phyloP scores from a whole-genome alignment of 495 filamentous ascomycete species.

The Podospora comata region DNA sequence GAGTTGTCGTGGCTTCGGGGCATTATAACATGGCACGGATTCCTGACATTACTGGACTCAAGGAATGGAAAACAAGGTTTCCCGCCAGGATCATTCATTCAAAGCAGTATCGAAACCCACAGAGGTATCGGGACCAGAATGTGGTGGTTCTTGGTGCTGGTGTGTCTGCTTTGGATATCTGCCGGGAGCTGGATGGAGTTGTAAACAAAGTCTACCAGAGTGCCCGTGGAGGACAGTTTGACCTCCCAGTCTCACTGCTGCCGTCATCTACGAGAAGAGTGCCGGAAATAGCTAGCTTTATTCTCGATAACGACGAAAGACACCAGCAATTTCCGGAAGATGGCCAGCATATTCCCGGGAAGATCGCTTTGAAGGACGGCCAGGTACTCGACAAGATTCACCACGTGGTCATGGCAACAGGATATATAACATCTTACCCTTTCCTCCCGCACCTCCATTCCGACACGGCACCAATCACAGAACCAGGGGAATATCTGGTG shows the following conservation, averaged over 20 bases:
- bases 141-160: slow-evolving; percentile 59
- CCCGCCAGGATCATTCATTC: slow-evolving; percentile 55
- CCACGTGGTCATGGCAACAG: slow-evolving; percentile 58
- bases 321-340: background rate
- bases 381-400: slow-evolving; percentile 51
- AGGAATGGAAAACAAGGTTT: slow-evolving; percentile 51
- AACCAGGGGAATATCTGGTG: slow-evolving; percentile 50
- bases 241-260: slow-evolving; percentile 48
- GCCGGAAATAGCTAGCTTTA: slow-evolving; percentile 43
- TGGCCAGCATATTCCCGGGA: slow-evolving; percentile 23
- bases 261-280: slow-evolving; percentile 51
- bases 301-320: background rate
- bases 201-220: slow-evolving; percentile 57
- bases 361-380: slow-evolving; percentile 34
- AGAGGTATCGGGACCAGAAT: slow-evolving; percentile 47
- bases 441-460: slow-evolving; percentile 52
- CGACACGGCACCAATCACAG: slow-evolving; percentile 24
- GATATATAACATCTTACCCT: slow-evolving; percentile 60
- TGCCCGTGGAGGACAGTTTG: slow-evolving; percentile 55
- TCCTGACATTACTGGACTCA: slow-evolving; percentile 53
- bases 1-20: slow-evolving; percentile 56
- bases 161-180: slow-evolving; percentile 60
- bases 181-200: slow-evolving; percentile 51
- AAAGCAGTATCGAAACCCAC: slow-evolving; percentile 56
- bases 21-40: slow-evolving; percentile 58